Percentiles rank a stretch among this genome's conserved stretches.
phyloP scores from a whole-genome alignment of 306 rosid genomes.

The Herpetospermum pedunculosum region DNA sequence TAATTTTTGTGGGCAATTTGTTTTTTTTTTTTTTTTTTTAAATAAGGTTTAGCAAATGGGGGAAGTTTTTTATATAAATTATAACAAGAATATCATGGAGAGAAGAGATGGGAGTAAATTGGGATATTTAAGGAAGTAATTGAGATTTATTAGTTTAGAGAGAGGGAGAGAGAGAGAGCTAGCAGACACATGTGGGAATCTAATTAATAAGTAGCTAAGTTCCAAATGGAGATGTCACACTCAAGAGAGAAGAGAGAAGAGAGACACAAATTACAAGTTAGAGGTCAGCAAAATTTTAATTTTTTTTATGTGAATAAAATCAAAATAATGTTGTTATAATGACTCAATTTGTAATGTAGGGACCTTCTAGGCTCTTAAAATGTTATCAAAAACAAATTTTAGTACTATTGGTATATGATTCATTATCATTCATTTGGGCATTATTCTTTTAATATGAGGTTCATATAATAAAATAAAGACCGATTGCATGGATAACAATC shows the following conservation, averaged over 20 bases:
- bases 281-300: background rate
- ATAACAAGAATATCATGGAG: background rate
- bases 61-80: conserved; percentile 8
- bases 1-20: background rate
- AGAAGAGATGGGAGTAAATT: conserved; percentile 15
- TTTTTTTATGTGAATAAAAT: background rate
- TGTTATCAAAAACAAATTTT: background rate
- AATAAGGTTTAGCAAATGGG: background rate
- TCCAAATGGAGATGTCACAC: conserved; percentile 27
- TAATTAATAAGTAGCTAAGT: conserved; percentile 51
- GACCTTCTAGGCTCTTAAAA: background rate
- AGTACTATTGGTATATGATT: background rate
- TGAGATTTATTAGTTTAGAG: conserved; percentile 7
- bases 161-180: conserved; percentile 5
- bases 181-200: conserved; percentile 32
- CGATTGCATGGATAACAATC: too few relatives aligned
- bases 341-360: background rate
- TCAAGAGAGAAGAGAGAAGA: conserved; percentile 25
- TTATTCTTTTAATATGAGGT: too few relatives aligned
- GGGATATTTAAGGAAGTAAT: conserved; percentile 15
- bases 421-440: too few relatives aligned
- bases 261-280: background rate
- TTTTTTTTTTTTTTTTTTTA: background rate
- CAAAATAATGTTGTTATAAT: background rate
- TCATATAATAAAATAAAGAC: too few relatives aligned